These are phyloP conservation scores for Ustilago trichophora DNA, from an alignment of 1,284 basidiomycete genomes.

Conservation along the genomic window DNA sequence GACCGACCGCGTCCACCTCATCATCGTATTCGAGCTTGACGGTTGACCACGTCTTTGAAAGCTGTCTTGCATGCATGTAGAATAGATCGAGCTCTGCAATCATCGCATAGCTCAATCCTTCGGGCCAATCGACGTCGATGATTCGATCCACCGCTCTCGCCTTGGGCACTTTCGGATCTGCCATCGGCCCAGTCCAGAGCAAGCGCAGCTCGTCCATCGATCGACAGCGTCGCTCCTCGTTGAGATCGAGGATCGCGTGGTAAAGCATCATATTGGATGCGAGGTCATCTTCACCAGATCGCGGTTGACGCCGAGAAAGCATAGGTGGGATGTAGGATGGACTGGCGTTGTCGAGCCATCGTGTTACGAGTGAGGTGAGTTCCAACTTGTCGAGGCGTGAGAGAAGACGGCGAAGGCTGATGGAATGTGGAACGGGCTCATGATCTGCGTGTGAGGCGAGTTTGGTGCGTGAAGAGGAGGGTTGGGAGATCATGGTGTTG, in stretches of 20 bases:
- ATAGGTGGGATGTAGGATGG: constrained; percentile 40
- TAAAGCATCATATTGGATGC: constrained; percentile 36
- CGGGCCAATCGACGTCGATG: constrained; percentile 51
- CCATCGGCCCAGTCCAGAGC: constrained; percentile 49
- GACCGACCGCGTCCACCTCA: constrained; percentile 15
- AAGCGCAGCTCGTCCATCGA: constrained; percentile 40
- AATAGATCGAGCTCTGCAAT: constrained; percentile 44
- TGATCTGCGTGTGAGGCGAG: constrained; percentile 34
- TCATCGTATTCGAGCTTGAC: constrained; percentile 48
- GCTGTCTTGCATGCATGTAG: constrained; percentile 14
- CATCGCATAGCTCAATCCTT: constrained; percentile 52
- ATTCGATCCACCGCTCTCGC: constrained; percentile 48
- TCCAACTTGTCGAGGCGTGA: constrained; percentile 42
- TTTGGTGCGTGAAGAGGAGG: constrained; percentile 37
- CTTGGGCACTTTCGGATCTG: constrained; percentile 49
- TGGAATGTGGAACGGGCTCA: constrained; percentile 34
- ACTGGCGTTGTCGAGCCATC: constrained; percentile 36
- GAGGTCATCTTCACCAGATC: constrained; percentile 22
- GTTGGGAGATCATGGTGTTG: constrained; percentile 36
- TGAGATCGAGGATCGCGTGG: constrained; percentile 43
- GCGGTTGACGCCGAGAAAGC: constrained; percentile 38
- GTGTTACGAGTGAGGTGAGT: constrained; percentile 24
- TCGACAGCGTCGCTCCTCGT: constrained; percentile 44
- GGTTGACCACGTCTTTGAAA: constrained; percentile 38
- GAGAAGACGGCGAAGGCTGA: constrained; percentile 33